Evolutionary conservation across 164 flowering plant genomes (phyloP).

Genomic region (Sedum album): DNA sequence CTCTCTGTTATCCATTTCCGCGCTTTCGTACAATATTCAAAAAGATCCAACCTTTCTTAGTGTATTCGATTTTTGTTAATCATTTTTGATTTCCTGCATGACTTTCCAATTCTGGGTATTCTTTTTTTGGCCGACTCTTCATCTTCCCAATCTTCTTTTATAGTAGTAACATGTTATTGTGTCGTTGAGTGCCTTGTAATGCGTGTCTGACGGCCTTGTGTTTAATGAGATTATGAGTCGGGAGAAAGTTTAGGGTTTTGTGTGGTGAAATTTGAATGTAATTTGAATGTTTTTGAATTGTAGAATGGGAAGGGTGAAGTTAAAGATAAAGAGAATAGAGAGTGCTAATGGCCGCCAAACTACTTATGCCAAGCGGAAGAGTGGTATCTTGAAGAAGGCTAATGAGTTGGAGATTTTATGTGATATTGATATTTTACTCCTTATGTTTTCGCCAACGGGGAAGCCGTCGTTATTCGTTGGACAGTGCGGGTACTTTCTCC

Average conservation of each 20-base stretch:
- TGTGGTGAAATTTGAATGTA: background rate
- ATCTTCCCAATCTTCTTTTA: background rate
- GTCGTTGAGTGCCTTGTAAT: background rate
- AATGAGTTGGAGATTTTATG: constrained; percentile 35
- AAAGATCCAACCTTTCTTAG: background rate
- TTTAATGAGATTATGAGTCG: background rate
- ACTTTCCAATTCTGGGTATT: constrained; percentile 17
- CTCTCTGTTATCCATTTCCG: background rate
- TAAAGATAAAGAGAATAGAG: constrained; percentile 41
- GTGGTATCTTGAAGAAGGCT: constrained; percentile 41
- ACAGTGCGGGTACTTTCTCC: constrained; percentile 21
- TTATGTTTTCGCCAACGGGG: constrained; percentile 41
- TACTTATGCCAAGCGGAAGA: constrained; percentile 35
- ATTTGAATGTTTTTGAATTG: background rate
- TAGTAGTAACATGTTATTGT: background rate
- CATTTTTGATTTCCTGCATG: background rate
- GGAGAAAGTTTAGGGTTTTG: background rate
- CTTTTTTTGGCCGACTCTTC: constrained; percentile 7
- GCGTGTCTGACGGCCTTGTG: background rate
- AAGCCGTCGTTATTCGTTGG: constrained; percentile 33
- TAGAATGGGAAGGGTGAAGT: constrained; percentile 46
- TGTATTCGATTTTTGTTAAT: constrained; percentile 3
- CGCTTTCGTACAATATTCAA: background rate
- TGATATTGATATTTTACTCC: constrained; percentile 32
- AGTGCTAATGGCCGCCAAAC: constrained; percentile 34